Conservation (phyloP, 331 rosid genomes). For the Spiraea crenata region DNA sequence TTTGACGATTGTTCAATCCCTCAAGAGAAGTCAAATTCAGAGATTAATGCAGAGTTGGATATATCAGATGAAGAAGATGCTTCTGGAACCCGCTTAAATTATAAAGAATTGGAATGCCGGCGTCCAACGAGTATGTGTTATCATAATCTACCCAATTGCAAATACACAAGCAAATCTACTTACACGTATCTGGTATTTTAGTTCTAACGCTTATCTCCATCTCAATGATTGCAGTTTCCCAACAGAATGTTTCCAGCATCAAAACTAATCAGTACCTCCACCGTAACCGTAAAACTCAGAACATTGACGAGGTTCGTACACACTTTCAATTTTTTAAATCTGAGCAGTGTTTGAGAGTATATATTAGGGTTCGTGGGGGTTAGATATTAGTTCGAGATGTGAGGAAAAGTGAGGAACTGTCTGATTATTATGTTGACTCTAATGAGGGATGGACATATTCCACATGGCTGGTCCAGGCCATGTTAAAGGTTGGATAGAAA, state of each 20-base stretch:
- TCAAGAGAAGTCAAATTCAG: slow-evolving; percentile 97
- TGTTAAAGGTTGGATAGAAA: slow-evolving; percentile 1
- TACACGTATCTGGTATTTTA: slow-evolving; percentile 13
- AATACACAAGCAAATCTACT: neutral
- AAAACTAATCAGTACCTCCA: slow-evolving; percentile 79
- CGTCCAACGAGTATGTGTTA: slow-evolving; percentile 49
- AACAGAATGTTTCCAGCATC: slow-evolving; percentile 61
- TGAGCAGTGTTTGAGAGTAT: neutral
- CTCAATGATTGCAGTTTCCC: slow-evolving; percentile 53
- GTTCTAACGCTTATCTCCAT: slow-evolving; percentile 19
- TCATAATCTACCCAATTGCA: neutral
- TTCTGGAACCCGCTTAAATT: slow-evolving; percentile 46
- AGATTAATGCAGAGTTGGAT: slow-evolving; percentile 88
- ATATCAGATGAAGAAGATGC: slow-evolving; percentile 94
- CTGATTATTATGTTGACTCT: neutral
- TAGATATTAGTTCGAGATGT: neutral
- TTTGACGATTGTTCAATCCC: slow-evolving; percentile 76
- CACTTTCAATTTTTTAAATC: slow-evolving; percentile 13
- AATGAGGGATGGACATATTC: neutral
- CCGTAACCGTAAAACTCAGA: slow-evolving; percentile 75
- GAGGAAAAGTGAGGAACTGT: neutral
- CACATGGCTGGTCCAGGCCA: neutral
- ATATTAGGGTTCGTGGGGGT: slow-evolving; percentile 5
- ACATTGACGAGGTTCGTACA: slow-evolving; percentile 76
- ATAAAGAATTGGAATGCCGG: slow-evolving; percentile 57